phyloP scores from a whole-genome alignment of 805 yeast species.

The Yamadazyma olivae region DNA sequence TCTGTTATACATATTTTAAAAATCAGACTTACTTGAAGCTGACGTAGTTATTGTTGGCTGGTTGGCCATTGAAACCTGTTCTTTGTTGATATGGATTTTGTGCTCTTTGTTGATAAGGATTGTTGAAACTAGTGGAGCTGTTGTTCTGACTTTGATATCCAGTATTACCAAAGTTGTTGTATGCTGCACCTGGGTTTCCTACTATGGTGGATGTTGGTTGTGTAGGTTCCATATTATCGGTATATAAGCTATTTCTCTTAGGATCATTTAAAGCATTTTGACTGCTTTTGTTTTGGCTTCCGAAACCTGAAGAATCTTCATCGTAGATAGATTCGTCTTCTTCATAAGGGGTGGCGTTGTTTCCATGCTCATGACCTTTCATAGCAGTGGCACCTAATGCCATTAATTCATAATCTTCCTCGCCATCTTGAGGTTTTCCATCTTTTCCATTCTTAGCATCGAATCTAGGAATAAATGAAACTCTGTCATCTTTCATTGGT shows the following conservation, averaged over 20 bases:
- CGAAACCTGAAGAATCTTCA: conserved; percentile 20
- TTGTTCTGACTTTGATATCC: conserved; percentile 7
- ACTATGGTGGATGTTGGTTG: conserved; percentile 42
- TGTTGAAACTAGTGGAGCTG: conserved; percentile 13
- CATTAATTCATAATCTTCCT: conserved; percentile 59
- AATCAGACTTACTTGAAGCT: too few species aligned
- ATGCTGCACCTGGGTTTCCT: conserved; percentile 33
- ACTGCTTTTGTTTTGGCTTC: conserved; percentile 9
- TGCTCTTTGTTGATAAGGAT: conserved; percentile 16
- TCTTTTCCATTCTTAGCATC: conserved; percentile 28
- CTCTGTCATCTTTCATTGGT: conserved; percentile 96
- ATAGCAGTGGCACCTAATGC: conserved; percentile 71
- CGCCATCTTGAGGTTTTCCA: conserved; percentile 15
- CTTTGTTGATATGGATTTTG: too few species aligned
- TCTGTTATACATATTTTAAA: background rate
- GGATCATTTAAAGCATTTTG: conserved; percentile 13
- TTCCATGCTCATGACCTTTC: conserved; percentile 54
- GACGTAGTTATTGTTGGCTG: conserved; percentile 9
- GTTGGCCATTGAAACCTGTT: conserved; percentile 2
- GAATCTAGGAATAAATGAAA: conserved; percentile 81
- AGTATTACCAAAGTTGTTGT: conserved; percentile 10
- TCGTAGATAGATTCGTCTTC: conserved; percentile 32
- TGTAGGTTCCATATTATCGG: conserved; percentile 33
- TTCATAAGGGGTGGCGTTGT: conserved; percentile 20
- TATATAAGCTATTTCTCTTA: conserved; percentile 26